A percentile compares a stretch with the other conserved stretches of the same genome.
Evolutionary conservation across 2,329 filamentous ascomycete species (phyloP).

Genomic region (Fusarium sp.): DNA sequence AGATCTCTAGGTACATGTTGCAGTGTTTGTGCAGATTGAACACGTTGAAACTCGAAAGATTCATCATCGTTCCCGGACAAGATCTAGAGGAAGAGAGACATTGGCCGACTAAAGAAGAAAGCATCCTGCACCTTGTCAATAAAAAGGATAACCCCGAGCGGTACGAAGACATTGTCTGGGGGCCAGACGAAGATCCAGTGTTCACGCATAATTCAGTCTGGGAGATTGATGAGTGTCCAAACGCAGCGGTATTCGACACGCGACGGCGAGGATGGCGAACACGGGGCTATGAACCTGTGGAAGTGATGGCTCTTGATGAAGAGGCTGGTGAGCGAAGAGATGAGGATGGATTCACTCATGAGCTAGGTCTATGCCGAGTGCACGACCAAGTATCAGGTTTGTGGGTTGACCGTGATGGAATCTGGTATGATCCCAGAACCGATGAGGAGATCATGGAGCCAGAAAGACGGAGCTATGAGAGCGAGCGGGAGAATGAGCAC

Average conservation of each 20-base stretch:
- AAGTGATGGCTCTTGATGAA: not conserved
- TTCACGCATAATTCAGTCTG: slow-evolving; percentile 2
- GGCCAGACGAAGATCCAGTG: not conserved
- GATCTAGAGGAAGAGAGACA: not conserved
- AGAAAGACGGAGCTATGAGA: not conserved
- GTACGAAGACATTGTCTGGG: not conserved
- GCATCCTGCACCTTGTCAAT: not conserved
- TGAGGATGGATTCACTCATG: not conserved
- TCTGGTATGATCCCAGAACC: slow-evolving; percentile 3
- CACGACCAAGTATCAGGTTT: not conserved
- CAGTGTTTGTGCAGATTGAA: not conserved
- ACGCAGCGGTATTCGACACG: not conserved
- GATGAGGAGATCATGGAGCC: not conserved
- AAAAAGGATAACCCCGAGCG: not conserved
- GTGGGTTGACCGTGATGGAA: not conserved
- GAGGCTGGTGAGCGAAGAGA: not conserved
- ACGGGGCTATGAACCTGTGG: not conserved
- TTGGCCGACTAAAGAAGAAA: not conserved
- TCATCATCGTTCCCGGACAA: slow-evolving; percentile 1
- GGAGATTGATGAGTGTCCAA: not conserved
- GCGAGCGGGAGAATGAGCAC: not conserved
- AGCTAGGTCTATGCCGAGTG: not conserved
- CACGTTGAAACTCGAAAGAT: not conserved
- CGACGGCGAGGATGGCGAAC: not conserved
- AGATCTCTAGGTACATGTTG: not conserved